Evolutionary conservation across 495 filamentous ascomycete genomes (phyloP).

Genomic region (Penicillium manginii): DNA sequence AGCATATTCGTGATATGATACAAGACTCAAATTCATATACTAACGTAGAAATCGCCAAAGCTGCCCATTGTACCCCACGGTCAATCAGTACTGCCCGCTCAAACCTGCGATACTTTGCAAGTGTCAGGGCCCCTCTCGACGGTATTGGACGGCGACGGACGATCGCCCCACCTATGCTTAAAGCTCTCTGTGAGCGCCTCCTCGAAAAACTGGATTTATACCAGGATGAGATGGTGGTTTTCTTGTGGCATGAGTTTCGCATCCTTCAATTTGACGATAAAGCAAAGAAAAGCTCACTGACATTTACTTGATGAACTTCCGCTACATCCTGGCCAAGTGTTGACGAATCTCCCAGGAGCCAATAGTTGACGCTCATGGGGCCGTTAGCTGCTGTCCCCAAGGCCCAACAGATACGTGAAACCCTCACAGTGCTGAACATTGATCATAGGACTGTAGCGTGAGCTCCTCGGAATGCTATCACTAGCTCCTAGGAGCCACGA

Average conservation of each 20-base stretch:
- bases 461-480: no score
- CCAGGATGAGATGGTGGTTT: slow-evolving; percentile 15
- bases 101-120: slow-evolving; percentile 33
- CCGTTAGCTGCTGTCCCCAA: no score
- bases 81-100: slow-evolving; percentile 25
- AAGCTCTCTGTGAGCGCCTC: slow-evolving; percentile 30
- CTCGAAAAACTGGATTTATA: slow-evolving; percentile 20
- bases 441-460: no score
- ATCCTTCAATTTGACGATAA: no score
- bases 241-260: slow-evolving; percentile 40
- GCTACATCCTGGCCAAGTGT: no score
- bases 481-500: no score
- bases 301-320: no score
- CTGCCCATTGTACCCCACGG: slow-evolving; percentile 26
- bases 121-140: slow-evolving; percentile 26
- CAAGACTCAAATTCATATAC: slow-evolving; percentile 12
- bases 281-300: no score
- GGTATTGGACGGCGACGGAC: slow-evolving; percentile 19
- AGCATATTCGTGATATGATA: slow-evolving; percentile 23
- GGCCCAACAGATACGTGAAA: no score
- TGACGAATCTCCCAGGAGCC: no score
- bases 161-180: slow-evolving; percentile 33
- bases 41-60: slow-evolving; percentile 30
- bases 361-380: no score
- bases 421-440: no score